Evolutionary conservation across 2,329 filamentous ascomycete species (phyloP), one percentile per base, ranked within the genome.

Genomic region (Paracorniculantispora psalliotae): DNA sequence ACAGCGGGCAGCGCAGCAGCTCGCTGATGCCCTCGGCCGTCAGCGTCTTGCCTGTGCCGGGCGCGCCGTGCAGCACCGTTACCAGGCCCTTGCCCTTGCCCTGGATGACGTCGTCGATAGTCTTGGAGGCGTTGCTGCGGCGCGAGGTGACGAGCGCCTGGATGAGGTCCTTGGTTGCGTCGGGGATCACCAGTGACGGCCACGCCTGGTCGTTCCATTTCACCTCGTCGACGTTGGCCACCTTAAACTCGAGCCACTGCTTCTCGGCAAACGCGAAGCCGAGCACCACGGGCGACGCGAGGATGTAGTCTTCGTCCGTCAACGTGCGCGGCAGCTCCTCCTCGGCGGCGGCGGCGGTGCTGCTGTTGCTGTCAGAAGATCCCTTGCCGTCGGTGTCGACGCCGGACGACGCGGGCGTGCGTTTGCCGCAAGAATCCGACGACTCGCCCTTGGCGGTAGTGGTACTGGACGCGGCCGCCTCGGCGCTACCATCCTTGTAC

Each of bases 181-280:
- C 70, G 65, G 84, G 78, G 0, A 96, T 79, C 1, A 96, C 91
- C 30, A 96, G 79, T 0, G 88, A 92, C 51, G 89, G 84, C 73
- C 94, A 96, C 0, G 92, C 92, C 15, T 85, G 81, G 44, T 89
- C 84, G 67, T 96, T 93, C 90, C 90, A 96, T 37, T 86, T 81
- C 62, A 96, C 93, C 4, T 96, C 89, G 47, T 84, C 82, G 62
- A 96, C 82, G 1, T 87, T 86, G 0, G 88, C 90, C 21, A 97
- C 87, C 0, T 86, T 87, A 66, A 96, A 91, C 70, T 96, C 91
- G 0, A 96, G 81, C 92, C 92, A 97, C 10, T 91, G 79, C 74
- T 96, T 96, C 73, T 96, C 91, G 1, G 84, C 85, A 70, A 96
- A 96, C 1, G 90, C 85, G 66, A 96, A 96, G 0, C 92, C 92